Conservation (phyloP, 495 filamentous ascomycete genomes). For the Immersiella caudata region DNA sequence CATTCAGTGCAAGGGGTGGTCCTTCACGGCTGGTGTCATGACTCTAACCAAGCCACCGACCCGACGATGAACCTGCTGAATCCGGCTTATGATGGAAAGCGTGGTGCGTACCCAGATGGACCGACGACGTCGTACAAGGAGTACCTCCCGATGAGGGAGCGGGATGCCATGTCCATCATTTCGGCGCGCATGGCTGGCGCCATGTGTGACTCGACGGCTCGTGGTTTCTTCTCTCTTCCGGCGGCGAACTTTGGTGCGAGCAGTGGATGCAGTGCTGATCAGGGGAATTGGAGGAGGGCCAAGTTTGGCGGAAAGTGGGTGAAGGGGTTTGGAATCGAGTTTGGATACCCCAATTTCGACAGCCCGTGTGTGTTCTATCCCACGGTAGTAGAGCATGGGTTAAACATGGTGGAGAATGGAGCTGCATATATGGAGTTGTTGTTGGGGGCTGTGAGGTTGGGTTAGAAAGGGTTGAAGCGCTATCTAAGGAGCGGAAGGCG, state of each 20-base stretch:
- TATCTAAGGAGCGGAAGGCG: too few relatives aligned
- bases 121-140: conserved; percentile 38
- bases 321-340: conserved; percentile 47
- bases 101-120: conserved; percentile 35
- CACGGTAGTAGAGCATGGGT: background rate
- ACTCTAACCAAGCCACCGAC: conserved; percentile 38
- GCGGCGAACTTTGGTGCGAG: conserved; percentile 44
- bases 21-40: conserved; percentile 49
- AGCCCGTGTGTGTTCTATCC: background rate
- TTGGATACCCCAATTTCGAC: conserved; percentile 39
- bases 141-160: conserved; percentile 34
- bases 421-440: conserved; percentile 14
- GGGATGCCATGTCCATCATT: background rate
- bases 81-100: conserved; percentile 38
- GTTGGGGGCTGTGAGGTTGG: conserved; percentile 6
- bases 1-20: conserved; percentile 46
- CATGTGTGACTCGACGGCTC: conserved; percentile 31
- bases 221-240: conserved; percentile 34
- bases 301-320: conserved; percentile 32
- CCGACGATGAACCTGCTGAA: conserved; percentile 44
- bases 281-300: background rate
- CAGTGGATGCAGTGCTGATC: conserved; percentile 32
- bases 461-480: too few relatives aligned
- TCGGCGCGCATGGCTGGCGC: background rate
- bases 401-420: conserved; percentile 4